Base-by-base conservation (phyloP, 148 eudicot species). In the Rhododendron ovatum region DNA sequence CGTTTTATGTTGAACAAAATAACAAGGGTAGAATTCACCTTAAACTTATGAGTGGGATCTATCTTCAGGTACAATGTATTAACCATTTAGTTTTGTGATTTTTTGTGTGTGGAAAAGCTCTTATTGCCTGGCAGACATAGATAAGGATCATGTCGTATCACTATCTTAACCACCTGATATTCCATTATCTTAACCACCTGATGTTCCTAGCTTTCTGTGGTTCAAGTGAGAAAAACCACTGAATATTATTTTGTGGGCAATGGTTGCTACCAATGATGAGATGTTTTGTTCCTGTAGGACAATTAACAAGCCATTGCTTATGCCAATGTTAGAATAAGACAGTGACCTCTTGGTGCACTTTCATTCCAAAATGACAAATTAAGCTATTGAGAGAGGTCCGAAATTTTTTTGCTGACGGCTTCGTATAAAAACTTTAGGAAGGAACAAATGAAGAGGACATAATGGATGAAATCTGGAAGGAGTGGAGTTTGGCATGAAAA, bases 1-100 rank as follows among this genome's bases (percentile, higher is more conserved):
- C 94, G 78, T 95, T 95, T 88, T 90, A 90, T 86, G 45, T 95
- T 2, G 96, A 95, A 90, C 89, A 90, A 85, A 87, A 88, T 77
- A 71, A 80, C 53, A 84, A 89, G 83, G 86, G 89, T 86, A 87
- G 92, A 85, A 89, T 95, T 84, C 98, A 94, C 89, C 85, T 94
- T 79, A 94, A 87, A 83, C 91, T 87, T 55, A 87, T 69, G 53
- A 90, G 85, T 51, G 95, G 94, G 83, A 76, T 88, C 82, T 95
- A 95, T 86, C 59, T 94, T 82, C 96, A 95, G 91, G 98, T 94
- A 88, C 35, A 39, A 50, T 51, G 10, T 67, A 48, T 41, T 17
- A 50, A 47, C 30, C 63, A 51, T 79, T 12, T 51, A 47, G 35
- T 26, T 37, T 82, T 41, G 26, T 39, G 9, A 3, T 26, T 37